These are phyloP conservation scores for Beauveria brongniartii DNA, from an alignment of 2,329 filamentous ascomycete species.

Conservation along the genomic window DNA sequence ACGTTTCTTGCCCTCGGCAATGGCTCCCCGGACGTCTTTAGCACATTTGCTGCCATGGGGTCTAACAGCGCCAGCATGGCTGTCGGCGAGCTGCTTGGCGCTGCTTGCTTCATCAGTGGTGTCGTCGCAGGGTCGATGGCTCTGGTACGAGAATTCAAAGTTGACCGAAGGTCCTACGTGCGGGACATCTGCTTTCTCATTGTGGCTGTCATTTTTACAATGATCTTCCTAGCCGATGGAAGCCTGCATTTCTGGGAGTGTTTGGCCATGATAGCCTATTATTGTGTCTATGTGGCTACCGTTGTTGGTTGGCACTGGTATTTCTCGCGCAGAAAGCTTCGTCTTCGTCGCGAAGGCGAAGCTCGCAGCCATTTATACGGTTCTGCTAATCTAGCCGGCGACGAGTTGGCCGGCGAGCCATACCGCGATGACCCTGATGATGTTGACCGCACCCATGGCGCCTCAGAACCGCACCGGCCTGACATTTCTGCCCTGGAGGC, in stretches of 20 bases:
- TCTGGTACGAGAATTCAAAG: constrained; percentile 86
- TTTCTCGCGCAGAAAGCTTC: constrained; percentile 51
- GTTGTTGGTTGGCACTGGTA: constrained; percentile 94
- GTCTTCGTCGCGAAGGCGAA: constrained; percentile 58
- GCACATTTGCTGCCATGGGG: constrained; percentile 95
- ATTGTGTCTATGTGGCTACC: constrained; percentile 78
- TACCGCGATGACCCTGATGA: constrained; percentile 55
- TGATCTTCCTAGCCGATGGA: constrained; percentile 81
- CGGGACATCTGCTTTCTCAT: constrained; percentile 91
- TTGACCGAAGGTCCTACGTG: constrained; percentile 82
- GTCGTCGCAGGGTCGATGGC: constrained; percentile 98
- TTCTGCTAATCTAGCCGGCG: constrained; percentile 34
- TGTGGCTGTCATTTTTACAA: constrained; percentile 74
- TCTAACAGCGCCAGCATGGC: constrained; percentile 96
- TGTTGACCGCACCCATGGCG: constrained; percentile 16
- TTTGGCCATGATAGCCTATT: constrained; percentile 81
- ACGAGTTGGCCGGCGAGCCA: constrained; percentile 45
- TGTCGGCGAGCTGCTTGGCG: constrained; percentile 88
- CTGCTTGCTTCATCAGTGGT: constrained; percentile 90
- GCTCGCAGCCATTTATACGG: constrained; percentile 68
- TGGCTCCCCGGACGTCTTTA: constrained; percentile 96
- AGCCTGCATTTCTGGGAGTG: constrained; percentile 84
- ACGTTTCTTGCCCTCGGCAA: constrained; percentile 97
- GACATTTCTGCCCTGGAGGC: constrained; percentile 39
- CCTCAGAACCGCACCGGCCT: constrained; percentile 12